These are phyloP conservation scores for Trichoderma guizhouense DNA, from an alignment of 2,329 filamentous ascomycete species.

Conservation along the genomic window DNA sequence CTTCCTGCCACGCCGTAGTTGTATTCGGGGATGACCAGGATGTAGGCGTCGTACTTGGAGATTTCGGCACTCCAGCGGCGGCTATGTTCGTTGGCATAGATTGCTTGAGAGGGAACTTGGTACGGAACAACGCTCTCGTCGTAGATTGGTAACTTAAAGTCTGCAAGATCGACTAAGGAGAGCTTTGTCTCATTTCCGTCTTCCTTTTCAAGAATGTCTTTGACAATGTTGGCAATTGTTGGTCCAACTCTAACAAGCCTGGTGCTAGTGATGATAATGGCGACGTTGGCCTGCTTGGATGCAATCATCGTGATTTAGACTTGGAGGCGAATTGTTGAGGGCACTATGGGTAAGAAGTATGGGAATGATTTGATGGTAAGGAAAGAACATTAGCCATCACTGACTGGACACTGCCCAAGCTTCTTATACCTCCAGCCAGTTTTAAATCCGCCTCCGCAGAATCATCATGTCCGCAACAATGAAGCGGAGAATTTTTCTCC, in stretches of 20 bases:
- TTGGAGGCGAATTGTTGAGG: neutral
- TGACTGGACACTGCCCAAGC: neutral
- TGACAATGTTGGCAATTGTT: neutral
- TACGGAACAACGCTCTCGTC: neutral
- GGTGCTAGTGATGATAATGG: slow-evolving; percentile 6
- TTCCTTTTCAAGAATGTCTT: neutral
- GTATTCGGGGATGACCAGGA: neutral
- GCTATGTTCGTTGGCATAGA: neutral
- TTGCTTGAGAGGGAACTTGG: neutral
- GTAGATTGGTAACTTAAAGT: neutral
- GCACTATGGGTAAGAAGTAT: too few relatives aligned
- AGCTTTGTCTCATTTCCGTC: neutral
- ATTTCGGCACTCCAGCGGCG: neutral
- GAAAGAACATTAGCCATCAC: neutral
- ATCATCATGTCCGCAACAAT: neutral
- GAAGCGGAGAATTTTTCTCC: neutral
- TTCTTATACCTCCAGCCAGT: neutral
- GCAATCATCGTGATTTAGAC: neutral
- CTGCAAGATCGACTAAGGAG: neutral
- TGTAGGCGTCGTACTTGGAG: neutral
- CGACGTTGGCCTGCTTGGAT: neutral
- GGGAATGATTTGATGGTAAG: neutral
- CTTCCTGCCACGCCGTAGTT: neutral
- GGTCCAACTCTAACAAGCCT: neutral
- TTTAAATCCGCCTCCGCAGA: neutral